Base-by-base conservation (phyloP, 768 basidiomycete genomes). In the Baorangia bicolor region DNA sequence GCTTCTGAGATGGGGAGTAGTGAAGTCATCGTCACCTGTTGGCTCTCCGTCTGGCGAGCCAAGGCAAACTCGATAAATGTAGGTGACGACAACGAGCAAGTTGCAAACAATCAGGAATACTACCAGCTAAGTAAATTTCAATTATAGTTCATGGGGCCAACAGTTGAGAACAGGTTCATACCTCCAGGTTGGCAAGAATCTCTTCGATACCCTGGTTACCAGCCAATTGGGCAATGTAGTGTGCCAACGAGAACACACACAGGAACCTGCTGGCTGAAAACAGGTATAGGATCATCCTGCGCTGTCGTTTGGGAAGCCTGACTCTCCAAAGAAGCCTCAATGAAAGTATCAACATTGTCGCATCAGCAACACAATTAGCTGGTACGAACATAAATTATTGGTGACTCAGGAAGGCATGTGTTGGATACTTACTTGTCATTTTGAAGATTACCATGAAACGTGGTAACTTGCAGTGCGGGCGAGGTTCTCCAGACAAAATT, bases 241-340 rank as follows among this genome's bases (percentile, higher is more conserved):
- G 35, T 38, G 35, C 28, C 40, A 56, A 2, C 6, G 63, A 54
- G 33, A 38, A 44, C 11, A 16, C 1, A 4, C 46, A 64, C n/a
- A 61, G 9, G 41, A 56, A 45, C 16, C 40, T 45, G 49, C 57
- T 64, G 4, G 49, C 10, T 3, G 63, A 30, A 20, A 64, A 65
- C 18, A 58, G 37, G 30, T 27, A 53, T 13, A 65, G 20, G 27
- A 59, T 46, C 64, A 64, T 64, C 30, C 46, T 51, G 37, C 50
- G 63, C 23, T 62, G 60, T 38, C 55, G 20, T 33, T 5, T 20
- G 13, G 63, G 60, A 44, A 64, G 63, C 10, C 38, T 56, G 27
- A 61, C 37, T 20, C 39, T 40, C 63, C 60, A 56, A 33, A 64
- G 56, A 11, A 64, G 47, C 30, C 58, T 61, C 27, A 64, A 20